These are phyloP conservation scores for Pterocarpus santalinus DNA, from an alignment of 306 rosid genomes.

Conservation along the genomic window DNA sequence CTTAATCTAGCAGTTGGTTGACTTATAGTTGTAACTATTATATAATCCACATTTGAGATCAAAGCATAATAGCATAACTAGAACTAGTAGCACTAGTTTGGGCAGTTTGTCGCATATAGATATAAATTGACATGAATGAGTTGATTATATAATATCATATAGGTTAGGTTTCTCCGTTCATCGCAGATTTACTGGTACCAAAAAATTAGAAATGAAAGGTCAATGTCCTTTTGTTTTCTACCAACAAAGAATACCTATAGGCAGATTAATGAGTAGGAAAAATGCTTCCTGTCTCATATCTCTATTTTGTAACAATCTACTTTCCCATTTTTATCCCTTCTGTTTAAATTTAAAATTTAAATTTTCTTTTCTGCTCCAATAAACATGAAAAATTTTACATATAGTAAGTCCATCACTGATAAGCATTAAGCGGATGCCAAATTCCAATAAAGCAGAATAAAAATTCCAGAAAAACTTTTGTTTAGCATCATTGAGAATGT, in stretches of 20 bases:
- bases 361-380: neutral
- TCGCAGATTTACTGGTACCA: too few relatives aligned
- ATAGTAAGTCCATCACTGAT: neutral
- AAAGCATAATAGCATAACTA: neutral
- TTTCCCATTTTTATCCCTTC: neutral
- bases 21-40: slow-evolving; percentile 16
- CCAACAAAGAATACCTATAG: too few relatives aligned
- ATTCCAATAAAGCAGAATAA: neutral
- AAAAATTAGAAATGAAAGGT: too few relatives aligned
- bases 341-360: neutral
- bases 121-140: neutral
- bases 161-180: too few relatives aligned
- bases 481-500: neutral
- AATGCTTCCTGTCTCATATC: neutral
- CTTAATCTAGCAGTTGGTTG: neutral
- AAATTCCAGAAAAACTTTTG: neutral
- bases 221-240: too few relatives aligned
- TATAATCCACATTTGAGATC: neutral
- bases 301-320: neutral
- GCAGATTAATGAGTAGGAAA: neutral
- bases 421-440: neutral
- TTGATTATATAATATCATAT: neutral
- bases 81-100: neutral
- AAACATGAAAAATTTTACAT: neutral
- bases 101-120: neutral